phyloP scores from a whole-genome alignment of 2,329 filamentous ascomycete genomes.

The Pseudocercospora musae region DNA sequence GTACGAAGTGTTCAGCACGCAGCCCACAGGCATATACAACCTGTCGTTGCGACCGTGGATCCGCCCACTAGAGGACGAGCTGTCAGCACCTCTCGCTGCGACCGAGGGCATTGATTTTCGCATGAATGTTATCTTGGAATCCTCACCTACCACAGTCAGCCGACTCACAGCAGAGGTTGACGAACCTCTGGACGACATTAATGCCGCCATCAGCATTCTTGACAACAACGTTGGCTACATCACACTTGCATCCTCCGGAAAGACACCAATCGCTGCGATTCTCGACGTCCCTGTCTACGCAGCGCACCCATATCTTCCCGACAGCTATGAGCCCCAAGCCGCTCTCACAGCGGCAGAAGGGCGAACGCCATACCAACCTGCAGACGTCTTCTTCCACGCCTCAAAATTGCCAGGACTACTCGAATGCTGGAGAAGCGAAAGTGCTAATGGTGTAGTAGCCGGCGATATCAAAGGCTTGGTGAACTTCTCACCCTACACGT shows the following conservation, averaged over 20 bases:
- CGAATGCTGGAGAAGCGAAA: conserved; percentile 36
- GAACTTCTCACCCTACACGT: conserved; percentile 65
- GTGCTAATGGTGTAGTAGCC: conserved; percentile 36
- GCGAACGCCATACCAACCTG: conserved; percentile 52
- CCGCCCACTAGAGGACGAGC: conserved; percentile 54
- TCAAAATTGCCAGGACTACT: conserved; percentile 51
- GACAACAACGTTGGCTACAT: conserved; percentile 57
- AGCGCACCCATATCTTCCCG: conserved; percentile 49
- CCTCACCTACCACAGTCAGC: conserved; percentile 48
- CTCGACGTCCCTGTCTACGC: conserved; percentile 54
- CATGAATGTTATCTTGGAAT: conserved; percentile 54
- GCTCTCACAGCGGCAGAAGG: conserved; percentile 53
- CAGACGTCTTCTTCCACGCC: conserved; percentile 56
- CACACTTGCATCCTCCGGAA: conserved; percentile 43
- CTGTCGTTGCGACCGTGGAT: conserved; percentile 58
- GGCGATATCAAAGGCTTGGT: conserved; percentile 64
- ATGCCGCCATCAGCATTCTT: conserved; percentile 52
- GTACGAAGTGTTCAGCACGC: conserved; percentile 59
- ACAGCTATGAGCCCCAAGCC: conserved; percentile 11
- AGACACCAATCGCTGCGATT: conserved; percentile 47
- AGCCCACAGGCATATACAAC: conserved; percentile 51
- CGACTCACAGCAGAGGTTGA: conserved; percentile 36
- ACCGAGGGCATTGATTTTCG: conserved; percentile 55
- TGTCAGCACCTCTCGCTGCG: conserved; percentile 39
- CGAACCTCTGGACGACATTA: conserved; percentile 28